phyloP scores from a whole-genome alignment of 2,329 filamentous ascomycete genomes.

The Cadophora gregata region DNA sequence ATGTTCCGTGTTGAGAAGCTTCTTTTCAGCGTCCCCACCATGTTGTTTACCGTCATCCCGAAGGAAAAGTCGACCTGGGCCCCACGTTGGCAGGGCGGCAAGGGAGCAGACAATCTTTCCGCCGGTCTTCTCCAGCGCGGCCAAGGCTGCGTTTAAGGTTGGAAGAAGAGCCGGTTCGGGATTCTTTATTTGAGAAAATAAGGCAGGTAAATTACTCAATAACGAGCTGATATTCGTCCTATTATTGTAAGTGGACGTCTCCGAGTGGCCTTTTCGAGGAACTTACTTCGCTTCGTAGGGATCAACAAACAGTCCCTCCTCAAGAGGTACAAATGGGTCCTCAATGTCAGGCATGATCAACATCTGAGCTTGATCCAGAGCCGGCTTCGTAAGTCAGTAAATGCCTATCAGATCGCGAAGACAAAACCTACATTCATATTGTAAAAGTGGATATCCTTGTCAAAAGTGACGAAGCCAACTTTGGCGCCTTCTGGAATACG shows the following conservation, averaged over 20 bases:
- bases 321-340: constrained; percentile 92
- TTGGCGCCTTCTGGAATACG: constrained; percentile 79
- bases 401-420: background rate
- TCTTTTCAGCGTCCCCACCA: constrained; percentile 88
- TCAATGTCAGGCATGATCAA: constrained; percentile 98
- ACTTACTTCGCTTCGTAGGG: constrained; percentile 82
- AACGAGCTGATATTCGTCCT: constrained; percentile 83
- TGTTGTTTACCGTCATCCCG: constrained; percentile 88
- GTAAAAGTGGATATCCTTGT: constrained; percentile 98
- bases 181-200: constrained; percentile 88
- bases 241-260: constrained; percentile 20
- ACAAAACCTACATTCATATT: constrained; percentile 76
- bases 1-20: constrained; percentile 89
- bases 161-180: constrained; percentile 89
- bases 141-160: constrained; percentile 80
- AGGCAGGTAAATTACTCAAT: constrained; percentile 79
- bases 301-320: constrained; percentile 92
- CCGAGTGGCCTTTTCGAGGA: background rate
- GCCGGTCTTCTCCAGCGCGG: constrained; percentile 84
- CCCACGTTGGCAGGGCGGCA: constrained; percentile 88
- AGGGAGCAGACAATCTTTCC: constrained; percentile 92
- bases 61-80: constrained; percentile 82
- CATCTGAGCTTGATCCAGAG: constrained; percentile 90
- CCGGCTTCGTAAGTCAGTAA: constrained; percentile 55
- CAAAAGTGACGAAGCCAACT: constrained; percentile 93